Conservation (phyloP, 2,329 filamentous ascomycete species). For the Claviceps pazoutovae region DNA sequence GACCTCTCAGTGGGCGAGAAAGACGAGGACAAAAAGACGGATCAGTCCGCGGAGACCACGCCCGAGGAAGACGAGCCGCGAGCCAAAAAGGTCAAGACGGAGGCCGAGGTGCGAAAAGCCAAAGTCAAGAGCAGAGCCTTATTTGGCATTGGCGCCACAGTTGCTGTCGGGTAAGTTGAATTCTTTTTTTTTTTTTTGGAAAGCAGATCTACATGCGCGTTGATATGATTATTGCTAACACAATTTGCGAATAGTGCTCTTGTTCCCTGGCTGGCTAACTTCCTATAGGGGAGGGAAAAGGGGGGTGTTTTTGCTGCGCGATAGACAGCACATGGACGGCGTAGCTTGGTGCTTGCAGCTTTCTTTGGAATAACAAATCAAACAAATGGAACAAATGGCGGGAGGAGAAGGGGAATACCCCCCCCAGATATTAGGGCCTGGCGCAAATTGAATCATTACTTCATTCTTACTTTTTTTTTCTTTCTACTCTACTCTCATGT, state of each 20-base stretch:
- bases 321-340: not conserved
- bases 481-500: not conserved
- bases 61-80: constrained; percentile 27
- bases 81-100: constrained; percentile 68
- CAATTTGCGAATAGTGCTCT: constrained; percentile 22
- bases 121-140: constrained; percentile 75
- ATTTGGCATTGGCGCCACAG: constrained; percentile 71
- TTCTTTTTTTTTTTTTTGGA: not conserved
- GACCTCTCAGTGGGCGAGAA: constrained; percentile 56
- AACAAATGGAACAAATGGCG: not conserved
- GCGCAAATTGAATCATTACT: not conserved
- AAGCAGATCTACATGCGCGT: no score
- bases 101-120: constrained; percentile 71
- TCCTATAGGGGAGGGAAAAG: constrained; percentile 23
- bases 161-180: constrained; percentile 73
- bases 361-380: not conserved
- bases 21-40: constrained; percentile 27
- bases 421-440: not conserved
- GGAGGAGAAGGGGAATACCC: not conserved
- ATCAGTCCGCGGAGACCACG: constrained; percentile 14
- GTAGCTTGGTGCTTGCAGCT: not conserved
- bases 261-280: constrained; percentile 38
- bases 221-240: constrained; percentile 6
- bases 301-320: not conserved
- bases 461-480: not conserved